Evolutionary conservation across 2,329 filamentous ascomycete species (phyloP), one percentile per base, ranked within the genome.

Genomic region (Biscogniauxia sp.): DNA sequence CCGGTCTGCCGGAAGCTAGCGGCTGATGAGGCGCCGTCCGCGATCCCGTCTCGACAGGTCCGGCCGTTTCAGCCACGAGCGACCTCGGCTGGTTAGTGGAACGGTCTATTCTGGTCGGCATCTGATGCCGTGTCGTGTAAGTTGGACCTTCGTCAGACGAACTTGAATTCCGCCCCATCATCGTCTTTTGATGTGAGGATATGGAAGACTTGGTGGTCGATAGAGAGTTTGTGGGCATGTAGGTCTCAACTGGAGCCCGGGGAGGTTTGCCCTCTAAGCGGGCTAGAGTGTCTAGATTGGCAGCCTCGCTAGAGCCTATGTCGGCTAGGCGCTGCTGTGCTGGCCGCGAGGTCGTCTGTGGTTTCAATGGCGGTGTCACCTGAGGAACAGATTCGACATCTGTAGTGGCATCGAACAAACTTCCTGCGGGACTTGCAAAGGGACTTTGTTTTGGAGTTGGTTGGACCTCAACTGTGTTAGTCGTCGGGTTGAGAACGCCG

Each of bases 171-270:
- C 66, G 68, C 15, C 69, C 66, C 26, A 59, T 57, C 23, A 58
- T 58, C 11, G 65, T 65, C 55, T 57, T 64, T 28, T 57, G 58
- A 45, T 59, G 68, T 13, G 69, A 68, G 15, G 67, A 67, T 11
- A 52, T 53, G 15, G 66, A 67, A 8, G 66, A 70, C 55, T 65
- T 64, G 19, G 58, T 25, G 41, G 64, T 68, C 6, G 68, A 68
- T 26, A 64, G 70, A 5, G 70, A 69, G 23, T 69, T 68, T 2
- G 68, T 69, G 5, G 72, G 72, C 2, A 68, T 51, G 50, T 73
- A 73, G 5, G 68, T 71, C 57, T 73, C 69, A 49, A 70, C 55
- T 37, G 54, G 61, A 25, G 52, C 60, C 20, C 61, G 56, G n/a
- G 56, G 20, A 8, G 51, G 32, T 20, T 51, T 60, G 53, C 58